Base-by-base conservation (phyloP, 208 protist species). In the Trypanosoma cruzi region DNA sequence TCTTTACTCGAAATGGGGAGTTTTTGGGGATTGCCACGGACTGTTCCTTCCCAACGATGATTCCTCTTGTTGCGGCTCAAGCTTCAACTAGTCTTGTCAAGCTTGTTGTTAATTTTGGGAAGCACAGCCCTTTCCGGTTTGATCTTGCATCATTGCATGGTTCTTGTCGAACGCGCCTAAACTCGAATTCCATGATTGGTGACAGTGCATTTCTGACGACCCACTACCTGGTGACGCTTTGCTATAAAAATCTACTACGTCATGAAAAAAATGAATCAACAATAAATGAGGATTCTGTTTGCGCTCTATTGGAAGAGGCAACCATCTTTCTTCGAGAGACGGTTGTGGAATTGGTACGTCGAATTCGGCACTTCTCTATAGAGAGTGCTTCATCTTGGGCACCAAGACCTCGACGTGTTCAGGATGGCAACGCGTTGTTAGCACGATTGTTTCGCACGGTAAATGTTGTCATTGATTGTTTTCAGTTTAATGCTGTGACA, bases 81-180 rank as follows among this genome's bases (percentile, higher is more conserved):
- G 82, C 77, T 36, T 48, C 62, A 7, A 73, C 80, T 42, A 83
- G 81, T 0, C 76, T 97, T 11, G 73, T 94, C 50, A 92, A 90
- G 74, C 60, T 94, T 4, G 83, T 97, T 56, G 92, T 94, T 24
- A 97, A 97, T 69, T 97, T 97, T 75, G 92, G 92, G 49, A 68
- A 80, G 20, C 80, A 94, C 62, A 66, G 64, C 60, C 86, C 92
- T 4, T 97, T 97, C 64, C 71, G 75, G 52, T 97, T 95, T 77
- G 81, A 97, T 71, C 68, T 94, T 37, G 63, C 87, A 14, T 81
- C 86, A 22, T 24, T 97, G 65, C 89, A 97, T 76, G 74, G 71
- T 56, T 90, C 86, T 22, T 81, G 86, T 64, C 75, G 85, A 31
- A 66, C 78, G 32, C 58, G 57, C 22, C 86, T 86, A 57, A 65